Conservation (phyloP, 2,329 filamentous ascomycete species). For the Graphiopsis chlorocephala region DNA sequence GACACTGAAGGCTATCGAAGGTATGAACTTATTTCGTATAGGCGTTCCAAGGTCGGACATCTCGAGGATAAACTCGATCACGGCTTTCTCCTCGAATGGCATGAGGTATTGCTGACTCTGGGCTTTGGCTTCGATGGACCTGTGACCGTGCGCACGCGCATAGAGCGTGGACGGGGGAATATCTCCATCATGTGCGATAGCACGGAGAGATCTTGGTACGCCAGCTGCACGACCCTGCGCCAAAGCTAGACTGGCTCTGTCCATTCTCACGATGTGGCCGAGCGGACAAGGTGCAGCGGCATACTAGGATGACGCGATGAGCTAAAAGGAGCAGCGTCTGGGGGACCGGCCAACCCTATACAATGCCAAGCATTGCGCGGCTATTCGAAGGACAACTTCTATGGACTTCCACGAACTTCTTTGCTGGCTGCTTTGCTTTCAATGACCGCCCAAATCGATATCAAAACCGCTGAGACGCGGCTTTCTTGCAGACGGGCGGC, state of each 20-base stretch:
- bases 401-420: too few relatives aligned
- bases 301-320: too few relatives aligned
- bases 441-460: too few relatives aligned
- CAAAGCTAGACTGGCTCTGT: conserved; percentile 14
- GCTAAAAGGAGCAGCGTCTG: too few relatives aligned
- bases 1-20: conserved; percentile 17
- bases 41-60: conserved; percentile 17
- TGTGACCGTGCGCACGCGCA: conserved; percentile 19
- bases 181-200: conserved; percentile 15
- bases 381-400: too few relatives aligned
- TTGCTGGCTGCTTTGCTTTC: too few relatives aligned
- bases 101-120: conserved; percentile 20
- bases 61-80: conserved; percentile 17
- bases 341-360: too few relatives aligned
- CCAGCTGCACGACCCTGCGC: conserved; percentile 4
- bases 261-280: neutral
- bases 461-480: too few relatives aligned
- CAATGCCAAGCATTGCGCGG: too few relatives aligned
- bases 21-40: conserved; percentile 21
- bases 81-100: conserved; percentile 17
- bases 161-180: conserved; percentile 23
- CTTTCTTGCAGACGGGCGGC: too few relatives aligned
- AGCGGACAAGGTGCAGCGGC: too few relatives aligned
- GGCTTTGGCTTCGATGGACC: conserved; percentile 20
- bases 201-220: conserved; percentile 11